Evolutionary conservation across 768 basidiomycete species (phyloP), one percentile per base, ranked within the genome.

Genomic region (Phaeotremella fagi): DNA sequence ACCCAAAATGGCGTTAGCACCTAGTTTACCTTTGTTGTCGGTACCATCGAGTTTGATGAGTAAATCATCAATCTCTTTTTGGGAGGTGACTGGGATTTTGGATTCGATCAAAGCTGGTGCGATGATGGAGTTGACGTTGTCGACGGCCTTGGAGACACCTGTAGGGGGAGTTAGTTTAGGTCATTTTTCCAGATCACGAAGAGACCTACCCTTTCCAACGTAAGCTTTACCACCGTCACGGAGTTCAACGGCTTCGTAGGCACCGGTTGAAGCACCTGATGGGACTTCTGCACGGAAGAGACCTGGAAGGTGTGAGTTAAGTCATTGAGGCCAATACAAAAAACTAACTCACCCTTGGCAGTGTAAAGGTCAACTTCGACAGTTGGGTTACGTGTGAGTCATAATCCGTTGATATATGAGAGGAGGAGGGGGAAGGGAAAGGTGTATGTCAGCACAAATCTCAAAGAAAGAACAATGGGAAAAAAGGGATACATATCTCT

Each of bases 1-100:
- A 76, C 91, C 95, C 55, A 99, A 88, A 77, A 98, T 97, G 71
- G 95, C 95, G 76, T 99, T 99, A 48, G 95, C 95, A 68, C 95
- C 95, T 72, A 97, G 85, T 76, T 94, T 94, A 77, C 90, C 92
- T 83, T 99, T 99, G 86, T 99, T 99, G 58, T 89, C 79, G 57
- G 91, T 91, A 51, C 90, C 90, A 72, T 99, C 95, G 68, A 89
- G 84, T 79, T 95, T 90, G 84, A 97, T 94, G 75, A 99, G 82
- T 80, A 98, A 86, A 77, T 95, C 87, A 71, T 99, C 95, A 69
- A 99, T 83, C 64, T 94, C 89, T 78, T 89, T 91, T 77, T 99
- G 95, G 53, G 85, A 76, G 57, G 87, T 89, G 73, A 92, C 90
- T 38, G 81, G 79, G 75, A 98, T 80, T 54, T 82, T 83, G 44